Evolutionary conservation across 768 basidiomycete genomes (phyloP), one percentile per base, ranked within the genome.

Genomic region (Naematelia encephala): DNA sequence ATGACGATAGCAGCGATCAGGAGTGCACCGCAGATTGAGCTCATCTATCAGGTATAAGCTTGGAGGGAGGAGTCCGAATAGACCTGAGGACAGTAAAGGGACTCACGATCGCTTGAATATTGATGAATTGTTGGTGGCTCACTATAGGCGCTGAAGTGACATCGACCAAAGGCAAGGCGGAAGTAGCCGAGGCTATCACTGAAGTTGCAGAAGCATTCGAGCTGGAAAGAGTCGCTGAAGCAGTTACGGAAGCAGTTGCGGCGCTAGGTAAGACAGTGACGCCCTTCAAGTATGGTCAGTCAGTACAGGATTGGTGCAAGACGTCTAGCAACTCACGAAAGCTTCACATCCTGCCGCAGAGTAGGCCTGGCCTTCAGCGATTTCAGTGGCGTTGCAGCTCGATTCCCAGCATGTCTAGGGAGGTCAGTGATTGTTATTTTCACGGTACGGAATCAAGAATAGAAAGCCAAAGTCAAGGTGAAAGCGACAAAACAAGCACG

Each of bases 1-100:
- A 72, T 23, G 12, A 59, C 48, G 21, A 72, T 30, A 12, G 70
- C 62, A 28, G 61, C 21, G 3, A 53, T 8, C 4, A 72, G 51
- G 26, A 72, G 50, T 0, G 66, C 61, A 2, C 56, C 49, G 51
- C 66, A 67, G 51, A 72, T 69, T 3, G 70, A 69, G 49, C 63
- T 67, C 70, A 72, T 72, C 69, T 70, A 39, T 39, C 8, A 39
- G 34, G 34, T 39, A 39, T 27, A 61, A 56, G 28, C 12, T 12
- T 22, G 46, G 19, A 28, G 23, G 30, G 2, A 21, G 2, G 54
- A 39, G 34, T 8, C 8, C 8, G 8, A 16, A 8, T 8, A 39
- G 34, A 16, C 34, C 8, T 39, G 8, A 39, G 16, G 16, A 39
- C 8, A 23, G 42, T 11, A 4, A 29, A 3, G 14, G n/a, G 16